These are phyloP conservation scores for Phytopythium vexans DNA, from an alignment of 352 stramenopile genomes.

Conservation along the genomic window DNA sequence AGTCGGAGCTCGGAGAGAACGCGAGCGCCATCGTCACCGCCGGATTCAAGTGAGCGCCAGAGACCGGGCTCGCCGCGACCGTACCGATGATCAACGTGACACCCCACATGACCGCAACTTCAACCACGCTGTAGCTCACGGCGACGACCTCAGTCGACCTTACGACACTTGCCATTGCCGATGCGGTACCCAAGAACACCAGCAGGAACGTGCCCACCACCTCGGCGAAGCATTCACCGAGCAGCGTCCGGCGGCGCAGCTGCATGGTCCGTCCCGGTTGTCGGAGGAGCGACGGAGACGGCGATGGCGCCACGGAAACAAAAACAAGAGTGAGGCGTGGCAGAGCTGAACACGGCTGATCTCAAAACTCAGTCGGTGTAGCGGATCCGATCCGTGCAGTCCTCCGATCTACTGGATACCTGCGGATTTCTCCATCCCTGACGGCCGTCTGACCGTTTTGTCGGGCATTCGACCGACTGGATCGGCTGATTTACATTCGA, in stretches of 20 bases:
- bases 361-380: too few relatives aligned
- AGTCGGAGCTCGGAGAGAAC: slow-evolving; percentile 23
- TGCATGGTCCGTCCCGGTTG: background rate
- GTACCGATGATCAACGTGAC: slow-evolving; percentile 52
- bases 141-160: background rate
- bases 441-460: too few relatives aligned
- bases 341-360: too few relatives aligned
- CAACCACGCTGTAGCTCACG: slow-evolving; percentile 9
- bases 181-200: slow-evolving; percentile 32
- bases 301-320: too few relatives aligned
- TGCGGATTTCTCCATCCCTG: too few relatives aligned
- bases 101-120: slow-evolving; percentile 24
- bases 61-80: slow-evolving; percentile 38
- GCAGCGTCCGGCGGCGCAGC: slow-evolving; percentile 14
- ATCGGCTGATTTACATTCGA: too few relatives aligned
- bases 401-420: too few relatives aligned
- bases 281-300: background rate
- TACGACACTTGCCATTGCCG: slow-evolving; percentile 6
- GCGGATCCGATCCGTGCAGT: too few relatives aligned
- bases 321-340: too few relatives aligned
- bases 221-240: slow-evolving; percentile 33
- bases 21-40: slow-evolving; percentile 55
- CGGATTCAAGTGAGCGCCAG: slow-evolving; percentile 69
- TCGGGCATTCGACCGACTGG: too few relatives aligned
- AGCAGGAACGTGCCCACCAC: slow-evolving; percentile 37